Evolutionary conservation across 306 rosid genomes (phyloP).

Genomic region (Gynostemma pentaphyllum): DNA sequence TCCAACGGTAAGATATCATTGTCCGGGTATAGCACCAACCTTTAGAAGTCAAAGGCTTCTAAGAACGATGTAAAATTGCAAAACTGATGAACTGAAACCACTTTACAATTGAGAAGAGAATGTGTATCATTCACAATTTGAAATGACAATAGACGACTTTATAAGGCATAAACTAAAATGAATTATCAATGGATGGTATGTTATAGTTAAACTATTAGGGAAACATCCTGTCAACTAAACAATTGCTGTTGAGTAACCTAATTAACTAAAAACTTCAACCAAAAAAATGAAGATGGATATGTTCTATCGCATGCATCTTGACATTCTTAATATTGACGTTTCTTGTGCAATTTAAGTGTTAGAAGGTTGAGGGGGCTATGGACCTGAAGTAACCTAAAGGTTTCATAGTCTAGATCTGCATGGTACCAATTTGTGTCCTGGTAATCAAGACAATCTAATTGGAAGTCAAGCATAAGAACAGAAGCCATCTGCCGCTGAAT

Average conservation of each 20-base stretch:
- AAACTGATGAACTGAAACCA: background rate
- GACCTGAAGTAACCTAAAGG: slow-evolving; percentile 80
- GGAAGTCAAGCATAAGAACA: slow-evolving; percentile 70
- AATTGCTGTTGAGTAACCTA: background rate
- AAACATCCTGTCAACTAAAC: background rate
- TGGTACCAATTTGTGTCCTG: slow-evolving; percentile 71
- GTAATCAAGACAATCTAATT: slow-evolving; percentile 74
- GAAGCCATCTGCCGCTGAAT: slow-evolving; percentile 95
- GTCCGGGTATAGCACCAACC: background rate
- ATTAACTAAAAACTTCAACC: background rate
- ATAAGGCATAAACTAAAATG: background rate
- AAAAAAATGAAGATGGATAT: background rate
- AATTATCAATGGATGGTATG: background rate
- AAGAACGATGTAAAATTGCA: background rate
- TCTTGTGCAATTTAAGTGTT: background rate
- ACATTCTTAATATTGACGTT: background rate
- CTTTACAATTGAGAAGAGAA: background rate
- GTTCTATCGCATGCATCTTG: background rate
- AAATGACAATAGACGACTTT: background rate
- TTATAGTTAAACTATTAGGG: background rate
- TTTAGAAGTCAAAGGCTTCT: background rate
- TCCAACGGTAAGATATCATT: background rate
- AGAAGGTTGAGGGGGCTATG: background rate
- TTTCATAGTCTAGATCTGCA: slow-evolving; percentile 95
- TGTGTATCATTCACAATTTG: background rate